Evolutionary conservation across 805 yeast species (phyloP), one percentile per base, ranked within the genome.

Genomic region (Candida ulmi): DNA sequence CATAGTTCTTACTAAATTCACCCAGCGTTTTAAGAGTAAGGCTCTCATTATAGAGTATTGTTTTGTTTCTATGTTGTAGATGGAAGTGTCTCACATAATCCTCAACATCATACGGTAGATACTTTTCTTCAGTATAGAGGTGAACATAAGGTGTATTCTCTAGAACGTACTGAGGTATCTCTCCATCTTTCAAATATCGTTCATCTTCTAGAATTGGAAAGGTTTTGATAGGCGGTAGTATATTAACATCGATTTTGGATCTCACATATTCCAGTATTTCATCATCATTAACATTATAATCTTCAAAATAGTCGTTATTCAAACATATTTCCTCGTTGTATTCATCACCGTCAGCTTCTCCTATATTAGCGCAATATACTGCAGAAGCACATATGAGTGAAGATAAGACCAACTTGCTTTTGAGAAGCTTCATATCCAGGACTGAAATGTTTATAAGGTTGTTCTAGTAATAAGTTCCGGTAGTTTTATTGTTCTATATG

Each of bases 41-140:
- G 18, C 67, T 50, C 1, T 28, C 21, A 65, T 40, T 48, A 60
- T 29, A 51, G 2, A 69, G 47, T 3, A 56, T 51, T 0, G 78
- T 58, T 2, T 82, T 83, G 50, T 76, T 70, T 8, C 50, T 56
- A 48, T 70, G 73, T 17, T 71, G 71, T 17, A 83, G 70, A 46
- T 72, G 74, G 62, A 87, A 84, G 55, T 86, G 75, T 7, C 64
- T 62, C 7, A 86, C 88, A 57, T 62, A 91, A 17, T 83, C 75
- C 23, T 68, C 72, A 30, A 88, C 71, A 53, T 88, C 95, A 51
- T 87, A 87, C 0, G 99, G 96, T 48, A 83, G 66, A 55, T 90
- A 91, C 39, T 68, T 62, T 52, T 91, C 99, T 55, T 91, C 99
- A 1, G 95, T 80, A 63, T 91, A 90, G 11, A 91, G 66, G 55